Base-by-base conservation (phyloP, 352 stramenopile species). In the Phytophthora lateralis region DNA sequence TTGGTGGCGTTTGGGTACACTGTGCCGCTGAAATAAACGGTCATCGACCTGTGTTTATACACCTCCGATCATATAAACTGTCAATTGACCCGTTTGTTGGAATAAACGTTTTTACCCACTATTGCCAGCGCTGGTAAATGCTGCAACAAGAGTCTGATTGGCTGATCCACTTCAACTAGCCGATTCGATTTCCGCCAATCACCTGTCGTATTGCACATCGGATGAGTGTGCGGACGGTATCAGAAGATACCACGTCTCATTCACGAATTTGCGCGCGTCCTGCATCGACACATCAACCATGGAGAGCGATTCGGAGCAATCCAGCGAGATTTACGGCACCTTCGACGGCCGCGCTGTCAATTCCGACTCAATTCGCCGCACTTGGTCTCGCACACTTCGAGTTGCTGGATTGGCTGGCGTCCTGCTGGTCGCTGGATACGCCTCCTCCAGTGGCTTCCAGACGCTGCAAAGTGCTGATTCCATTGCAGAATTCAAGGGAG, bases 301-400 rank as follows among this genome's bases (percentile, higher is more conserved):
- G 59, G n/a, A 61, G 37, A 58, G 42, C 58, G 45, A 73, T 17
- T 69, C 51, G 32, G 38, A 65, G 51, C 20, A 44, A 42, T 12
- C 59, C 37, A 58, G 48, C 24, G 71, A 83, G 27, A 70, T 69
- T 49, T 86, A 86, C 62, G 77, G 74, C 45, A 86, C 77, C 5
- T 86, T 86, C 53, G 60, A 75, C 44, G 63, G 54, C 15, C 55
- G 56, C 21, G 37, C 34, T 21, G 24, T 54, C 37, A 46, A 54
- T 27, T 45, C 10, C 42, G 26, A 61, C n/a, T 18, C 12, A 0
- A 21, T 17, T 29, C 18, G 29, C 20, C 15, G 18, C 1, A 9
- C 15, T 29, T 37, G 34, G 4, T 45, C 30, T 32, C 20, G 26
- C 9, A 55, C 63, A 12, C 48, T 80, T 51, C 69, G 69, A 18